Base-by-base conservation (phyloP, 1,139 yeast species). In the Suhomyces coccinellae region DNA sequence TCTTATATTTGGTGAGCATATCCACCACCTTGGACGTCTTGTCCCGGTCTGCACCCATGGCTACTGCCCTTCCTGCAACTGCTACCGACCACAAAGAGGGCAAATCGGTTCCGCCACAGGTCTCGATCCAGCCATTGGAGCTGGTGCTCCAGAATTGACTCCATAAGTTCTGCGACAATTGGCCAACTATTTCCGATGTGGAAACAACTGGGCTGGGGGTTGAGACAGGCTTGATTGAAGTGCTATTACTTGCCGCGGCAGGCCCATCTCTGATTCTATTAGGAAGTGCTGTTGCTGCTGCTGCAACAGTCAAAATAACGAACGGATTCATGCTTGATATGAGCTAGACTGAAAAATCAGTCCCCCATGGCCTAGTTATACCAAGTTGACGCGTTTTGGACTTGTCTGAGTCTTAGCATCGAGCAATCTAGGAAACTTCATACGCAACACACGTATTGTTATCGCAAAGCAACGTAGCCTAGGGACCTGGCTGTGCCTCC, bases 211-310 rank as follows among this genome's bases (percentile, higher is more conserved):
- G 61, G 6, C 46, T 7, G 27, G 52, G 41, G 3, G 62, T 58
- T n/a, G 44, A 30, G 13, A 62, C 57, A 2, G 58, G 46, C 16
- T 51, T 42, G 17, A 60, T 58, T 1, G 48, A 40, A 5, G 62
- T 50, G 13, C 59, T 36, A 36, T 47, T 52, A 16, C 44, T 38
- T 26, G 43, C 43, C 12, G 24, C 20, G 14, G 20, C 11, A 10
- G 34, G 33, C 10, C 36, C 16, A n/a, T 35, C 30, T 14, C 13
- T 28, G 10, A 33, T 10, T 28, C 24, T 31, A 11, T 37, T 43
- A 8, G 48, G 48, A 17, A 41, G 13, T 3, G 48, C 45, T 11
- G 33, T n/a, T 4, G 20, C 44, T 16, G 38, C 27, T n/a, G 38
- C 28, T 20, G 39, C 14, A 28, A 20, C 14, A 7, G 35, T 22